These are phyloP conservation scores for Wickerhamiella sorbophila DNA, from an alignment of 805 yeast genomes.

Conservation along the genomic window DNA sequence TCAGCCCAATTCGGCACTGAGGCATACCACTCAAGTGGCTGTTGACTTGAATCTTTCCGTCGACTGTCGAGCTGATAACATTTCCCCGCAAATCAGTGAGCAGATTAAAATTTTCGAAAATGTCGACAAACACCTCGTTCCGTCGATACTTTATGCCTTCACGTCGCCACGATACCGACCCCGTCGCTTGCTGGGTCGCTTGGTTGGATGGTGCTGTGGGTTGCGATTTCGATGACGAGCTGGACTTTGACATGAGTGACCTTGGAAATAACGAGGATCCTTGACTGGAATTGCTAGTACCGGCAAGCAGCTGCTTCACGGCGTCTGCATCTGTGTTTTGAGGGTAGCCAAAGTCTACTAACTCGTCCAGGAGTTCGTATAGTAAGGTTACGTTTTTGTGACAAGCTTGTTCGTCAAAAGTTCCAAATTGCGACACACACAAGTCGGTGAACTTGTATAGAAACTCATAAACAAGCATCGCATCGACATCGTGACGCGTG, in stretches of 20 bases:
- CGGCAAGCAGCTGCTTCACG: constrained; percentile 26
- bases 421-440: constrained; percentile 32
- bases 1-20: constrained; percentile 63
- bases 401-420: constrained; percentile 36
- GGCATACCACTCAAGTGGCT: constrained; percentile 74
- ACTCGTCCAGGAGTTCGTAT: constrained; percentile 66
- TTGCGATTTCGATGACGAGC: background rate
- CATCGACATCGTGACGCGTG: constrained; percentile 80
- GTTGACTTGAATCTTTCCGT: constrained; percentile 59
- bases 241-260: background rate
- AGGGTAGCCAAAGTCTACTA: constrained; percentile 67
- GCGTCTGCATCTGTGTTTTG: constrained; percentile 42
- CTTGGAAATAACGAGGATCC: background rate
- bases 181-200: constrained; percentile 26
- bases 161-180: constrained; percentile 53
- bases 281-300: background rate
- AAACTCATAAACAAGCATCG: constrained; percentile 65
- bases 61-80: constrained; percentile 54
- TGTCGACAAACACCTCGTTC: constrained; percentile 66
- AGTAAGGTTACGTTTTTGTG: constrained; percentile 52
- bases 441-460: constrained; percentile 46
- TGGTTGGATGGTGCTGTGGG: background rate
- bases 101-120: constrained; percentile 59
- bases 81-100: constrained; percentile 47
- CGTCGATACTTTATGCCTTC: constrained; percentile 60